Conservation (phyloP, 148 eudicot genomes). For the Amaranthus cruentus region DNA sequence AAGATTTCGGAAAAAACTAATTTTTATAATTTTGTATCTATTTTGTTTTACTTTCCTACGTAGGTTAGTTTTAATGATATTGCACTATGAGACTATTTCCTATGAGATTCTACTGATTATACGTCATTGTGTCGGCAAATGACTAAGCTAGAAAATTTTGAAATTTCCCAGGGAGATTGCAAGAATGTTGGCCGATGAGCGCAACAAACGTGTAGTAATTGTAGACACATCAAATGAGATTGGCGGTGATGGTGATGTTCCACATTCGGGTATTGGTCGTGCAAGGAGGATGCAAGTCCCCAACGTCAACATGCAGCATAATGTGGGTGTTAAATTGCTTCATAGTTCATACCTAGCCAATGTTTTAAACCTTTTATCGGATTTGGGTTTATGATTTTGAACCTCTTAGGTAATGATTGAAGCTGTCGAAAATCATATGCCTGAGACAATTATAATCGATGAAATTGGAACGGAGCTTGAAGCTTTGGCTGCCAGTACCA, state of each 20-base stretch:
- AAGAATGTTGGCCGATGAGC: conserved; percentile 89
- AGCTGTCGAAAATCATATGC: conserved; percentile 99
- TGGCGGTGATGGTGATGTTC: conserved; percentile 98
- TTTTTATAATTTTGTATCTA: too few species aligned
- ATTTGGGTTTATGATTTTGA: neutral
- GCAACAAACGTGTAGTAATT: conserved; percentile 81
- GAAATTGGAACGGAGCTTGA: conserved; percentile 98
- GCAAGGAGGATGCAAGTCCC: conserved; percentile 99
- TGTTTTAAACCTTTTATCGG: neutral
- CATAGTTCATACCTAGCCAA: neutral
- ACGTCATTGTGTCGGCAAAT: neutral
- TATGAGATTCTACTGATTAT: neutral
- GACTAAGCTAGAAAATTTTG: neutral
- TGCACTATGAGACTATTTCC: neutral
- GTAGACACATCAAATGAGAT: conserved; percentile 99
- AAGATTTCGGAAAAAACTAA: too few species aligned
- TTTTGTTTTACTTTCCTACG: too few species aligned
- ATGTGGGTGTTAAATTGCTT: conserved; percentile 45
- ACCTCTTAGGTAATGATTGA: conserved; percentile 86
- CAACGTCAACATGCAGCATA: conserved; percentile 91
- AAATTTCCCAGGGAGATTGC: conserved; percentile 62
- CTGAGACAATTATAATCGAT: conserved; percentile 89
- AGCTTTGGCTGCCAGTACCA: conserved; percentile 97
- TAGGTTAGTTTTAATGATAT: too few species aligned
- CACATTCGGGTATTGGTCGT: conserved; percentile 93